Percentiles rank a stretch among this genome's conserved stretches.
phyloP scores from a whole-genome alignment of 2,329 filamentous ascomycete species.

The Talaromyces funiculosus region DNA sequence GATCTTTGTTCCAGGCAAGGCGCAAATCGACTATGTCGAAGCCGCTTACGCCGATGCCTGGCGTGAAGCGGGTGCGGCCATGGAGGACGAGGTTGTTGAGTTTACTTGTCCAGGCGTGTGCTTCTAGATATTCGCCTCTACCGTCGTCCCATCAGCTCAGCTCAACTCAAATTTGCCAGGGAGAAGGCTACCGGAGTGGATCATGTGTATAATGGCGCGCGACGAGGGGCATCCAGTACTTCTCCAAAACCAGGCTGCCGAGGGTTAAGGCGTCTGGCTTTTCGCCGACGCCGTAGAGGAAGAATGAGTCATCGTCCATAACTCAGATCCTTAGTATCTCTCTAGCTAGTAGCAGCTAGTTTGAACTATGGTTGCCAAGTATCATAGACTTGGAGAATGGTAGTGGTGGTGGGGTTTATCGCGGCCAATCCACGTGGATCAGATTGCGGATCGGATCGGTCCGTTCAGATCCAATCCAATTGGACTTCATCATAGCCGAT shows the following conservation, averaged over 20 bases:
- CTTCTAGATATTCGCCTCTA: constrained; percentile 17
- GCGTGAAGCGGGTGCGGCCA: constrained; percentile 17
- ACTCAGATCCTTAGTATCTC: background rate
- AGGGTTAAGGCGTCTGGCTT: constrained; percentile 23
- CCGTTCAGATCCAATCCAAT: background rate
- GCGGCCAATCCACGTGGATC: background rate
- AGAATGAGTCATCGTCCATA: constrained; percentile 23
- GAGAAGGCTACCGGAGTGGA: constrained; percentile 16
- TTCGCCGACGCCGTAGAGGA: constrained; percentile 23
- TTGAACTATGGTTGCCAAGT: background rate
- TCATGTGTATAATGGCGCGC: constrained; percentile 23
- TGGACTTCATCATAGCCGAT: background rate
- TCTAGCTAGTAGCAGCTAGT: background rate
- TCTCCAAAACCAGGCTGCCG: constrained; percentile 22
- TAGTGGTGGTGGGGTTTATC: background rate
- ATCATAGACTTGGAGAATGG: background rate
- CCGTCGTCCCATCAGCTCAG: background rate
- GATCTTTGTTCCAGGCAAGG: constrained; percentile 20
- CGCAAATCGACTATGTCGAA: constrained; percentile 20
- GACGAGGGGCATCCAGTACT: constrained; percentile 24
- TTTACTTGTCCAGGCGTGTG: constrained; percentile 18
- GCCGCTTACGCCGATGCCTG: constrained; percentile 17
- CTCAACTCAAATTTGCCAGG: background rate
- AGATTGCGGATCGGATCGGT: background rate
- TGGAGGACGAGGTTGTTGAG: constrained; percentile 18